Evolutionary conservation across 768 basidiomycete genomes (phyloP), one percentile per base, ranked within the genome.

Genomic region (Rubroboletus pulcherrimus): DNA sequence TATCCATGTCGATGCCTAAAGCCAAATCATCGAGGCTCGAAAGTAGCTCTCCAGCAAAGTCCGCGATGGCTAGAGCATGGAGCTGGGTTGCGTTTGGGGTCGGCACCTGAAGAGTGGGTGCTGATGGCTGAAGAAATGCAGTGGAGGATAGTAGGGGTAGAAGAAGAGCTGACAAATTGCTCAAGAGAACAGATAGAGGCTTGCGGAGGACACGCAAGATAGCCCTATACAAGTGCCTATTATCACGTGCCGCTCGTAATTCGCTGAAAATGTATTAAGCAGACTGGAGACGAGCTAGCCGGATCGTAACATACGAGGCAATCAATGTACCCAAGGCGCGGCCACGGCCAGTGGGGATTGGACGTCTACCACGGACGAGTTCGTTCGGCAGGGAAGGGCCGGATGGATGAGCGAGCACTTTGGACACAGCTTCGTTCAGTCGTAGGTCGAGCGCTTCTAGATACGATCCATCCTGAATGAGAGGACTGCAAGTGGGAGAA

Each of bases 371-470:
- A 42, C 74, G 73, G n/a, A 89, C 68, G 39, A 77, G 69, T 57
- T 90, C 89, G 53, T 69, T 71, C 11, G 76, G 69, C 45, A 71
- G 61, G 17, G 78, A 77, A 21, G 84, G 76, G 29, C 84, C 83
- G 2, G 76, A 64, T 14, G 89, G 86, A 60, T 86, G 86, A 21
- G 80, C 77, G 48, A 92, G 75, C 4, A 89, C 85, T 71, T 81
- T 89, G 52, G 88, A 87, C 14, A 90, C 87, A 0, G 87, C 89
- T 70, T 93, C 91, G 64, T 86, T 90, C 43, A 93, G 75, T 66
- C 87, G 90, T 53, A 91, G 75, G 61, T 85, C 79, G 43, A 92
- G 80, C 55, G 84, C 81, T 66, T 91, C 86, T 51, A 91, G 76
- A 71, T 91, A 92, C 12, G 88, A 88, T 53, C 86, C 87, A 69